Base-by-base conservation (phyloP, 2,329 filamentous ascomycete species). In the Trichoderma atroviride region DNA sequence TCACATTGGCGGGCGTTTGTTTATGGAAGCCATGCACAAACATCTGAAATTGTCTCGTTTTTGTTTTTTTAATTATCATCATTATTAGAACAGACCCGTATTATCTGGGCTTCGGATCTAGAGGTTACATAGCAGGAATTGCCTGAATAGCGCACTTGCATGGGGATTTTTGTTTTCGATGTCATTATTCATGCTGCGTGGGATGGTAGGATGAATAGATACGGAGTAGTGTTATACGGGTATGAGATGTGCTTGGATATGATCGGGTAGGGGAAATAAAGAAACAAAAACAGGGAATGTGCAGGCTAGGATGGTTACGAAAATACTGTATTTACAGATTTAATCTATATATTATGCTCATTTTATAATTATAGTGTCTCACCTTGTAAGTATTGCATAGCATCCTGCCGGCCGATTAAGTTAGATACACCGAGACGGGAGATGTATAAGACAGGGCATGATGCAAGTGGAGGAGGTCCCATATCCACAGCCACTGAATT, bases 1-100 rank as follows among this genome's bases (percentile, higher is more conserved):
- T 50, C 60, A 53, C 63, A 67, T 67, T 50, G 22, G 63, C 63
- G 55, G 63, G 55, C 63, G 55, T 67, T 59, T 50, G 55, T 52
- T 66, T 67, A 52, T 50, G 55, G 52, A 55, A 67, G 55, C 63
- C 63, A 35, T 67, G 63, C 63, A 52, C 29, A 50, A 35, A 67
- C 55, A 58, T 67, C 31, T 59, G 19, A 16, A n/a, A 43, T 43
- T 19, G 16, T 43, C 19, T n/a, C 5, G 35, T 11, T 57, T 35
- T 52, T 47, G 9, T 29, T 52, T 37, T 57, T 43, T 58, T 33
- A n/a, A 24, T 66, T 52, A 67, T 37, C 37, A 29, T 57, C 31
- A 50, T 47, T 37, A 19, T 66, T 59, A 67, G 55, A 50, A 59
- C n/a, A 50, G 63, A 59, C 50, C 53, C 55, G 63, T 37, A 52